A percentile compares a stretch with the other conserved stretches of the same genome.
These are phyloP conservation scores for Mycena leptocephala DNA, from an alignment of 768 basidiomycete species.

Conservation along the genomic window DNA sequence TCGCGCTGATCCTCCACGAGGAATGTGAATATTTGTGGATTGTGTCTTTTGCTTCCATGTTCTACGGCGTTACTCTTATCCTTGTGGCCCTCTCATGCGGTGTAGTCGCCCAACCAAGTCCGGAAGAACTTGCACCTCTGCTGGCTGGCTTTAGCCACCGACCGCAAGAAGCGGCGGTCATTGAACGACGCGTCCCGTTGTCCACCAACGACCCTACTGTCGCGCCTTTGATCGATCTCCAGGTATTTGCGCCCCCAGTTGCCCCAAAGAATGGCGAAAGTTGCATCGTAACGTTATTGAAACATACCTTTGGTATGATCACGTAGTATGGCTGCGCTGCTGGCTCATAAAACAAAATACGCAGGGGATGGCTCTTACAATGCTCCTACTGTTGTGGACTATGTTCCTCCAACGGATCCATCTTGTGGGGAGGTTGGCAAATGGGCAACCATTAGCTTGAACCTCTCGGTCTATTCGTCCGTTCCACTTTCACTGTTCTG, in stretches of 20 bases:
- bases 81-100: background rate
- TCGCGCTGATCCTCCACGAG: background rate
- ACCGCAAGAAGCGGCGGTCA: background rate
- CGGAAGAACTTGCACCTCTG: slow-evolving; percentile 41
- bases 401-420: slow-evolving; percentile 64
- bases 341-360: background rate
- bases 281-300: slow-evolving; percentile 44
- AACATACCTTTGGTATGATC: slow-evolving; percentile 46
- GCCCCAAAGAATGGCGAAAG: slow-evolving; percentile 42
- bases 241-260: slow-evolving; percentile 50
- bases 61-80: background rate
- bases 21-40: background rate
- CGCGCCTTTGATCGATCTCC: slow-evolving; percentile 47
- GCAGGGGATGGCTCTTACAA: slow-evolving; percentile 46
- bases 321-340: background rate
- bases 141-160: slow-evolving; percentile 35
- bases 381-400: slow-evolving; percentile 44
- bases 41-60: background rate
- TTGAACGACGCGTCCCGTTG: slow-evolving; percentile 46
- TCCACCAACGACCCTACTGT: slow-evolving; percentile 46
- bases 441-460: slow-evolving; percentile 73
- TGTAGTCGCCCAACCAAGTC: slow-evolving; percentile 37
- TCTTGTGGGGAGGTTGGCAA: slow-evolving; percentile 69
- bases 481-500: slow-evolving; percentile 11
- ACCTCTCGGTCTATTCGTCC: slow-evolving; percentile 70